Conservation (phyloP, 2,329 filamentous ascomycete species). For the Thermothelomyces thermophilus region DNA sequence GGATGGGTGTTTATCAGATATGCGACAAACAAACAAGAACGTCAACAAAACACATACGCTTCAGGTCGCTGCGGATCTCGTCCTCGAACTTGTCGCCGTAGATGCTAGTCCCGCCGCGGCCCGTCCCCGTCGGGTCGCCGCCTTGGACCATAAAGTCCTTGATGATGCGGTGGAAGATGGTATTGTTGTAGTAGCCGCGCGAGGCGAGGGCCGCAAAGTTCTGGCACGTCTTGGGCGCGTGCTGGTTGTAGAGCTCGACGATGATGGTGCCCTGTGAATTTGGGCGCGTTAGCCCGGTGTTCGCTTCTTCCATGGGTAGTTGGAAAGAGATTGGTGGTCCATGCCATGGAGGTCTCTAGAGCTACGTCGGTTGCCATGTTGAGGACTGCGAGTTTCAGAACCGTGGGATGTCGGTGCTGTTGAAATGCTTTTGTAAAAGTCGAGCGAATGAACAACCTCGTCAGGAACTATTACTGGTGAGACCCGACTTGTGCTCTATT, state of each 20-base stretch:
- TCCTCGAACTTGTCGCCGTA: conserved; percentile 93
- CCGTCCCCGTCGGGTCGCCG: conserved; percentile 89
- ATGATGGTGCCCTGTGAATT: conserved; percentile 64
- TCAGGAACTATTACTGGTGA: too few species aligned
- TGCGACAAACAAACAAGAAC: too few species aligned
- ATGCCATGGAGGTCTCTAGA: conserved; percentile 56
- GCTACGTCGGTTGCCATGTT: conserved; percentile 70
- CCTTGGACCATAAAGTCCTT: conserved; percentile 95
- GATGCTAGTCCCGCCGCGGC: conserved; percentile 80
- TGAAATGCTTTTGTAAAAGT: not conserved
- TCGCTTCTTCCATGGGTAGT: not conserved
- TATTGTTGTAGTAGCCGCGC: conserved; percentile 80
- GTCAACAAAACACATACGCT: conserved; percentile 45
- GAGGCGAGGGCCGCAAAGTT: conserved; percentile 79
- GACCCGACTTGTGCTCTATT: too few species aligned
- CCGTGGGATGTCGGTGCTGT: not conserved
- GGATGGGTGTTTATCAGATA: too few species aligned
- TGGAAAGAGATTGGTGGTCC: not conserved
- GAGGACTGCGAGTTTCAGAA: conserved; percentile 13
- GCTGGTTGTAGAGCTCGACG: conserved; percentile 81
- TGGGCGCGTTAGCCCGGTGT: not conserved
- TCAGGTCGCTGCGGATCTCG: conserved; percentile 68
- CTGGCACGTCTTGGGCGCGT: conserved; percentile 82
- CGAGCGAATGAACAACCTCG: too few species aligned
- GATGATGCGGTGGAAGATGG: conserved; percentile 91